phyloP scores from a whole-genome alignment of 176 grass and related monocot genomes.

The Phoenix roebelenii region DNA sequence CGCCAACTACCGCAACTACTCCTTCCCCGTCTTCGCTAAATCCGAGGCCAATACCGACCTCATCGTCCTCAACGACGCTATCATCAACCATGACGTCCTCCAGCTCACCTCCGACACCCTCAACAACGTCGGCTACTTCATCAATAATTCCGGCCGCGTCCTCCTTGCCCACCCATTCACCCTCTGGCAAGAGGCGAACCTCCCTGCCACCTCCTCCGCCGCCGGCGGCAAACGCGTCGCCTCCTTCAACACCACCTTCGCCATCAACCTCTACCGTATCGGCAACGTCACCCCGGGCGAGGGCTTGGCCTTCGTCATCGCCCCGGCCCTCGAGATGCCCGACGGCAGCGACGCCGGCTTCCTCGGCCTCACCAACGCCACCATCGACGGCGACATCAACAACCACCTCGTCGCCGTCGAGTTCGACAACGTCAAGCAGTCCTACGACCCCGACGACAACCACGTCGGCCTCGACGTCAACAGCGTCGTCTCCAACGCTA shows the following conservation, averaged over 20 bases:
- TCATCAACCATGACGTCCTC: slow-evolving; percentile 19
- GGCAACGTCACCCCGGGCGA: slow-evolving; percentile 20
- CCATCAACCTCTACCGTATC: slow-evolving; percentile 36
- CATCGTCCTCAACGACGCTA: slow-evolving; percentile 11
- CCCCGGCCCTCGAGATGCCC: slow-evolving; percentile 1
- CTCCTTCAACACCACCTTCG: slow-evolving; percentile 69
- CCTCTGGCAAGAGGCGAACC: slow-evolving; percentile 26
- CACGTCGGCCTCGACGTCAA: too few species aligned
- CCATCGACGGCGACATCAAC: too few species aligned
- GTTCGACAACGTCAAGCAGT: too few species aligned
- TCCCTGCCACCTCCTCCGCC: too few species aligned
- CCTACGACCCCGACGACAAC: too few species aligned
- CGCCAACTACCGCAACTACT: slow-evolving; percentile 8
- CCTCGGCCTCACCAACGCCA: not conserved
- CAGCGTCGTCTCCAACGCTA: too few species aligned
- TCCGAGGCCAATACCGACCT: not conserved
- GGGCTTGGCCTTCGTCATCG: slow-evolving; percentile 60
- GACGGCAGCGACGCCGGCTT: slow-evolving; percentile 24
- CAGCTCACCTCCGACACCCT: slow-evolving; percentile 52
- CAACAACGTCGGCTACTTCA: slow-evolving; percentile 3
- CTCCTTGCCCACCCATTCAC: slow-evolving; percentile 24
- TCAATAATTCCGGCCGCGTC: slow-evolving; percentile 44
- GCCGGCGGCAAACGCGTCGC: slow-evolving; percentile 12
- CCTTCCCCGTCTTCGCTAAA: slow-evolving; percentile 32
- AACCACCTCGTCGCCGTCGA: too few species aligned